Evolutionary conservation across 805 yeast genomes (phyloP).

Genomic region (Saturnispora besseyi): DNA sequence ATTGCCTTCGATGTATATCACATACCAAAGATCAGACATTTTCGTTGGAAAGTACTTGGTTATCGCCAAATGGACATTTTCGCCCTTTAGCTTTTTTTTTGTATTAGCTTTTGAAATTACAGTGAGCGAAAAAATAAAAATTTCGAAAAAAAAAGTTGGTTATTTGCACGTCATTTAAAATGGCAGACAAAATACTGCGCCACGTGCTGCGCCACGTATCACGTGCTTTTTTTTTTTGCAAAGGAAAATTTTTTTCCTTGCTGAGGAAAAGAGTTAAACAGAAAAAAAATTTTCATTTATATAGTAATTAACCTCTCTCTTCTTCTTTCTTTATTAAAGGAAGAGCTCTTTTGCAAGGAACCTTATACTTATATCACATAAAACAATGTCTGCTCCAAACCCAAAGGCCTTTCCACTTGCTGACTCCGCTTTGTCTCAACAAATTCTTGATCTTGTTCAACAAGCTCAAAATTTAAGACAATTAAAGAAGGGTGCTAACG

Average conservation of each 20-base stretch:
- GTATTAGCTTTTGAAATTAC: neutral
- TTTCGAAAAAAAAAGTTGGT: neutral
- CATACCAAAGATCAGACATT: constrained; percentile 76
- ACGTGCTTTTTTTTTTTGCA: neutral
- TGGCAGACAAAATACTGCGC: neutral
- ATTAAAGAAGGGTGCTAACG: constrained; percentile 99
- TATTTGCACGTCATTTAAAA: neutral
- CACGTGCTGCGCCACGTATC: neutral
- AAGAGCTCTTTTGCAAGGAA: constrained; percentile 45
- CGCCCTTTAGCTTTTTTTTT: neutral
- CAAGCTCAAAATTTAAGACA: constrained; percentile 97
- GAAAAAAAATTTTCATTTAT: neutral
- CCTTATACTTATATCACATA: constrained; percentile 23
- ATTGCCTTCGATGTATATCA: constrained; percentile 13
- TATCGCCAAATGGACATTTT: neutral
- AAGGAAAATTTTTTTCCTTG: neutral
- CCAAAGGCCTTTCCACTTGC: constrained; percentile 99
- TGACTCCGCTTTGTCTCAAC: constrained; percentile 90
- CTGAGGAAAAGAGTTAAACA: neutral
- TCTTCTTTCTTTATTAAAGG: constrained; percentile 22
- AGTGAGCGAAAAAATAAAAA: neutral
- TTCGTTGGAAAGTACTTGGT: constrained; percentile 11
- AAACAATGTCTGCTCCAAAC: constrained; percentile 75
- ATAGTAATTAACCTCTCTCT: neutral
- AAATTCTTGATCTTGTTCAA: constrained; percentile 94